Conservation (phyloP, 2,329 filamentous ascomycete species). For the Fusarium protoensiforme region DNA sequence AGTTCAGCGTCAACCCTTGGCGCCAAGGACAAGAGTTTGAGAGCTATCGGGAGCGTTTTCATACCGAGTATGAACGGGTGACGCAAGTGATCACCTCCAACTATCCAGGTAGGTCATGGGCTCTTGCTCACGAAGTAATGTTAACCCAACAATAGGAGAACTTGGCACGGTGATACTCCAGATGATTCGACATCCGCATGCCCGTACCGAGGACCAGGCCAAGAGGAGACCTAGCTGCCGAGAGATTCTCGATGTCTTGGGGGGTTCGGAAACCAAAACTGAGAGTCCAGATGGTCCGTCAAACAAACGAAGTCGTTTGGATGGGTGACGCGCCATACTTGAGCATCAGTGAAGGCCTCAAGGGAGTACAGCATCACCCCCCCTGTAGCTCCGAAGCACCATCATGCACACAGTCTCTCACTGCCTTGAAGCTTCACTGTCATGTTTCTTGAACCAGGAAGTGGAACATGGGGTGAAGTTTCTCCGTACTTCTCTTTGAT, state of each 20-base stretch:
- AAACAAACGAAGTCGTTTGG: background rate
- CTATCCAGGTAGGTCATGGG: background rate
- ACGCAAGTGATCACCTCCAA: background rate
- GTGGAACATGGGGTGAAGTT: background rate
- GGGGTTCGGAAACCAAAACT: background rate
- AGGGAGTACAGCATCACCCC: background rate
- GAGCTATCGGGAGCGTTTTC: background rate
- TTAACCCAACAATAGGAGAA: background rate
- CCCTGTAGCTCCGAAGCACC: background rate
- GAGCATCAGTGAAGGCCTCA: background rate
- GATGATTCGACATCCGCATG: background rate
- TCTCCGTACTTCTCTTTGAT: background rate
- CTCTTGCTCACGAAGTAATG: background rate
- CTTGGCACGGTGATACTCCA: background rate
- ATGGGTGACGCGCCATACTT: background rate
- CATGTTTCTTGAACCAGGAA: background rate
- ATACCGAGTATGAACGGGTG: background rate
- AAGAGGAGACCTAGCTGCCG: background rate
- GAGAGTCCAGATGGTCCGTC: background rate
- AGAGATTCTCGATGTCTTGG: background rate
- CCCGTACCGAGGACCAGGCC: background rate
- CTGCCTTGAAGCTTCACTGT: background rate
- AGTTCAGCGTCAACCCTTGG: background rate
- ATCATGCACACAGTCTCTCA: background rate
- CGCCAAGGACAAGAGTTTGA: background rate